Evolutionary conservation across 352 stramenopile genomes (phyloP).

Genomic region (Globisporangium perplexum): DNA sequence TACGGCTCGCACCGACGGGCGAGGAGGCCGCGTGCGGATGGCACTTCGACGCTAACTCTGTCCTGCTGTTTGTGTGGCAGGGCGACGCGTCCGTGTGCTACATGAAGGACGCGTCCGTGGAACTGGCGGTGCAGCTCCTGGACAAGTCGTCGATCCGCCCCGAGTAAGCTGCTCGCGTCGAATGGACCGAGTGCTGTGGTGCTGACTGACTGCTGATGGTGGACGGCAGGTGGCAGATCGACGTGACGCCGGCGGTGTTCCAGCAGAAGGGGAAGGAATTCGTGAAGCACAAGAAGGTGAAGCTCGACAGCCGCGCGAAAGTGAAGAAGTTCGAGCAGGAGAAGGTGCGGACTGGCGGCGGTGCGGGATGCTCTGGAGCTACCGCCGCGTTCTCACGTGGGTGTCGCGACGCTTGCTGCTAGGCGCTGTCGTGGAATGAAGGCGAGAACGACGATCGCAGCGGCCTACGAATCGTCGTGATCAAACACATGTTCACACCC

Average conservation of each 20-base stretch:
- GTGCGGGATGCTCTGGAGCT: neutral
- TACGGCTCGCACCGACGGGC: slow-evolving; percentile 16
- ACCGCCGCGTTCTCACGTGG: neutral
- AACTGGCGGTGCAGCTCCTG: slow-evolving; percentile 92
- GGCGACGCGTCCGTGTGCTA: slow-evolving; percentile 95
- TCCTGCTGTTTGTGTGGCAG: slow-evolving; percentile 17
- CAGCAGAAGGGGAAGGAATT: slow-evolving; percentile 83
- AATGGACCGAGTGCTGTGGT: too few relatives aligned
- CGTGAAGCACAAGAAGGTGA: slow-evolving; percentile 72
- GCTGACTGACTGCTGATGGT: neutral
- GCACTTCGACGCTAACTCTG: neutral
- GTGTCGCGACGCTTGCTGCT: slow-evolving; percentile 10
- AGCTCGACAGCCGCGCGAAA: slow-evolving; percentile 78
- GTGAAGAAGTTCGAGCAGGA: slow-evolving; percentile 86
- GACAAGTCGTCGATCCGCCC: slow-evolving; percentile 85
- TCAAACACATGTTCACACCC: slow-evolving; percentile 95
- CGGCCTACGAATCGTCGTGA: slow-evolving; percentile 93
- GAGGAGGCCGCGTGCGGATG: too few relatives aligned
- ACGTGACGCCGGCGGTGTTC: slow-evolving; percentile 81
- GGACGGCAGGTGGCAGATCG: slow-evolving; percentile 65
- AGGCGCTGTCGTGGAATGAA: slow-evolving; percentile 94
- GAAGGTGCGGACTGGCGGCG: slow-evolving; percentile 33
- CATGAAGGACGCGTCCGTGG: slow-evolving; percentile 93
- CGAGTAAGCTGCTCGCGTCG: slow-evolving; percentile 36
- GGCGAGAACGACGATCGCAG: slow-evolving; percentile 89